Evolutionary conservation across 768 basidiomycete genomes (phyloP).

Genomic region (Lyophyllum semitale): DNA sequence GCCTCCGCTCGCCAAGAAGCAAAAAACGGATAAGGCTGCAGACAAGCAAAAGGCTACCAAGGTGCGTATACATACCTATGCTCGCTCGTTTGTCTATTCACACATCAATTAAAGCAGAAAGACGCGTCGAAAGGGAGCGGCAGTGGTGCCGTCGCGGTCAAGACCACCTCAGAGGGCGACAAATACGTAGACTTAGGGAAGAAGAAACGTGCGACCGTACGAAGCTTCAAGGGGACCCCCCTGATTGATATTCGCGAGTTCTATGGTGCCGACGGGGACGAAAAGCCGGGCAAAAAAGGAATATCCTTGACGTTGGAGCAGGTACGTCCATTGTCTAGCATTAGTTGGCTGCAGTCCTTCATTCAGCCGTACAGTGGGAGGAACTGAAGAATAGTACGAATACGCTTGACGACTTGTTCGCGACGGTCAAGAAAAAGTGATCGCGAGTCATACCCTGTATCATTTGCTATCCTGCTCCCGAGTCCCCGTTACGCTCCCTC

Average conservation of each 20-base stretch:
- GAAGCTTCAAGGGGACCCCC: constrained; percentile 48
- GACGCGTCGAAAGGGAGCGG: constrained; percentile 11
- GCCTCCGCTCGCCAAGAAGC: constrained; percentile 33
- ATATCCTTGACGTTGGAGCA: constrained; percentile 69
- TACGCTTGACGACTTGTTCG: constrained; percentile 56
- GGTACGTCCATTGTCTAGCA: constrained; percentile 34
- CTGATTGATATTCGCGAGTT: constrained; percentile 78
- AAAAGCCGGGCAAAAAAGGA: constrained; percentile 83
- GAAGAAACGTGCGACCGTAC: constrained; percentile 66
- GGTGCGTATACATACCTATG: not conserved
- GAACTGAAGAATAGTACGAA: constrained; percentile 43
- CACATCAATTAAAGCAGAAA: constrained; percentile 1
- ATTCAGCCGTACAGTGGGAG: constrained; percentile 50
- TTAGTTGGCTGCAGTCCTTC: not conserved
- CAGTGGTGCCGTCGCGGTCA: constrained; percentile 24
- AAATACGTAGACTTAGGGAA: constrained; percentile 74
- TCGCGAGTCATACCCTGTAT: not conserved
- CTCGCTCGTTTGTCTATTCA: not conserved
- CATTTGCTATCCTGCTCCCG: not conserved
- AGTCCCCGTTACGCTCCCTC: not conserved
- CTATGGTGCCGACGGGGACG: constrained; percentile 52
- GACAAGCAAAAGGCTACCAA: not conserved
- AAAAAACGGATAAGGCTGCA: constrained; percentile 23
- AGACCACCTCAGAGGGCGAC: constrained; percentile 38
- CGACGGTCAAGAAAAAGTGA: constrained; percentile 29